Evolutionary conservation across 805 yeast genomes (phyloP).

Genomic region (Wilhelminamyces savonicus): DNA sequence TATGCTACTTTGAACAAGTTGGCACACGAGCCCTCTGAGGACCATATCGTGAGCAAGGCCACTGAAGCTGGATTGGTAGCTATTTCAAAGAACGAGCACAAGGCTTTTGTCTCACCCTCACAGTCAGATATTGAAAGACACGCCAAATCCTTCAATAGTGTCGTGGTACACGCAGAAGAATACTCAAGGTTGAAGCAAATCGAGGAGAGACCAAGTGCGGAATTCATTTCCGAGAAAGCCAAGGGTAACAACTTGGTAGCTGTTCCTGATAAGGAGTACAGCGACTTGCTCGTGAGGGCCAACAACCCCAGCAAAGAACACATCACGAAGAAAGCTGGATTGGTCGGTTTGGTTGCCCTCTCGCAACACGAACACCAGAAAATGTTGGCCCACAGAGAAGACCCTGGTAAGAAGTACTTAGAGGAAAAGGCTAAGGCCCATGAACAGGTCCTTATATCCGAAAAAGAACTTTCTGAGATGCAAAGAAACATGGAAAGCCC

Average conservation of each 20-base stretch:
- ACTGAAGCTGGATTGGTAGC: slow-evolving; percentile 15
- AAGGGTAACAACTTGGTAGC: slow-evolving; percentile 10
- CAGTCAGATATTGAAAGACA: slow-evolving; percentile 3
- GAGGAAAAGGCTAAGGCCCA: slow-evolving; percentile 2
- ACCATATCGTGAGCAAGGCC: slow-evolving; percentile 9
- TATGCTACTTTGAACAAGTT: too few relatives aligned
- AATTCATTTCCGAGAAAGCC: slow-evolving; percentile 6
- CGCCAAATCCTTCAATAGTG: slow-evolving; percentile 1
- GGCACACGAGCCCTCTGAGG: slow-evolving; percentile 1
- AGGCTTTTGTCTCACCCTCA: too few relatives aligned
- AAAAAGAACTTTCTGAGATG: slow-evolving; percentile 16
- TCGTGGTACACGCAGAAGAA: neutral
- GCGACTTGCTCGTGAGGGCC: slow-evolving; percentile 5
- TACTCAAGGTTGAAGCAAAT: neutral
- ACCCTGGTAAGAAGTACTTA: slow-evolving; percentile 11
- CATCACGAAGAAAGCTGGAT: slow-evolving; percentile 6
- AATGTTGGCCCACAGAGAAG: slow-evolving; percentile 1
- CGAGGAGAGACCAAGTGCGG: neutral
- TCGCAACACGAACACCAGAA: slow-evolving; percentile 5
- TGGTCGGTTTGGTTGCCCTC: slow-evolving; percentile 5
- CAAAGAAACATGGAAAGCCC: slow-evolving; percentile 4
- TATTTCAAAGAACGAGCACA: slow-evolving; percentile 8
- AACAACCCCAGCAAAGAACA: slow-evolving; percentile 9
- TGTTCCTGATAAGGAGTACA: slow-evolving; percentile 4
- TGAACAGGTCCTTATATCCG: slow-evolving; percentile 3